These are phyloP conservation scores for Cucumis sativus DNA, from an alignment of 306 rosid species.

Conservation along the genomic window DNA sequence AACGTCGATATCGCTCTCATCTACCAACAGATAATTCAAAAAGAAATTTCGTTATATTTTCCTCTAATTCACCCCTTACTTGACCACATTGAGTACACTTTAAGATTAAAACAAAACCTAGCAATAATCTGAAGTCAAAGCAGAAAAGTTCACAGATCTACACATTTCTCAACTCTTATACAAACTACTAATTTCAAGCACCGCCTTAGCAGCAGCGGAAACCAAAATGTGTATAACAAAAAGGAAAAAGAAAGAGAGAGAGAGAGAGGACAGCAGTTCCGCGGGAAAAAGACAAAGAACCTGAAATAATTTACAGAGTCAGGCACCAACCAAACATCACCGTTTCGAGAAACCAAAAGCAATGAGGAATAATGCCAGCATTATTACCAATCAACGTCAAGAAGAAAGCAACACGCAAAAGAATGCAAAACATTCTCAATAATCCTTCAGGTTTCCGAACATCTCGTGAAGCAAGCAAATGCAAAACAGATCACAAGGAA, in stretches of 20 bases:
- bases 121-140: background rate
- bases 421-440: constrained; percentile 2
- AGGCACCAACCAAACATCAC: background rate
- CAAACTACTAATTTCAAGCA: background rate
- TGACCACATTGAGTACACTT: background rate
- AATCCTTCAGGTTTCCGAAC: background rate
- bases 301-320: background rate
- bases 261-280: background rate
- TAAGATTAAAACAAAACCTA: background rate
- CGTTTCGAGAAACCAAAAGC: background rate
- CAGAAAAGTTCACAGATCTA: constrained; percentile 5
- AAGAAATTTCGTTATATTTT: background rate
- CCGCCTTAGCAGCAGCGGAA: background rate
- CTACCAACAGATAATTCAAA: background rate
- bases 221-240: background rate
- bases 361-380: background rate
- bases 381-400: background rate
- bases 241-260: background rate
- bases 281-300: background rate
- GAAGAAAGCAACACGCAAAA: background rate
- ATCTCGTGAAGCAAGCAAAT: background rate
- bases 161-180: background rate
- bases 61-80: background rate
- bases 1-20: background rate
- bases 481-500: background rate